Evolutionary conservation across 257 asterid genomes (phyloP), one percentile per base, ranked within the genome.

Genomic region (Coffea canephora): DNA sequence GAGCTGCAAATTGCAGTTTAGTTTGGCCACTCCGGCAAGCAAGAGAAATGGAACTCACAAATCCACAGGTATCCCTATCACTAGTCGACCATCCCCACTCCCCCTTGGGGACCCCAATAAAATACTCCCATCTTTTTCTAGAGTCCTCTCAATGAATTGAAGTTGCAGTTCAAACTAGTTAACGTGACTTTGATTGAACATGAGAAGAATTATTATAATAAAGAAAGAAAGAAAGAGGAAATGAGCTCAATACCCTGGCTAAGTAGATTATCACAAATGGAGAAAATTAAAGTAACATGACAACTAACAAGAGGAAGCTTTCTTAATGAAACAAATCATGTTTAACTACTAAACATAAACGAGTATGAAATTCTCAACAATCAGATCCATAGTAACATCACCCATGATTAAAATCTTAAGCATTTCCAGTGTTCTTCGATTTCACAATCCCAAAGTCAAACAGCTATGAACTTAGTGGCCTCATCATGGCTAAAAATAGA

Each of bases 1-100:
- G 86, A 82, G 86, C 84, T 46, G 78, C 84, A 82, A 82, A 82
- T 69, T 55, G 55, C 34, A 52, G 61, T 36, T 74, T 59, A 52
- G 82, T 74, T 43, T 82, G 79, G 68, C 72, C 59, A 46, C 61
- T 62, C 81, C 82, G 78, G 61, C 83, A 85, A 80, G 75, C 82
- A 82, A 82, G 5, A 3, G 76, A 43, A 46, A 75, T 59, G 18
- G n/a, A 45, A 57, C 19, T 75, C 7, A 18, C 54, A 11, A 75
- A 39, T 55, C 77, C 39, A 71, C 55, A 50, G 50, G 34, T 74
- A 71, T 54, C 70, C 19, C 52, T 13, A 19, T 15, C 39, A 41
- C 15, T 6, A 41, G 71, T 64, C 79, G 7, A 75, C 43, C 59
- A 9, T 36, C 52, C 36, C 43, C 18, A 21, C 45, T 41, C 39